Evolutionary conservation across 345 rosid species (phyloP).

Genomic region (Acer campestre): DNA sequence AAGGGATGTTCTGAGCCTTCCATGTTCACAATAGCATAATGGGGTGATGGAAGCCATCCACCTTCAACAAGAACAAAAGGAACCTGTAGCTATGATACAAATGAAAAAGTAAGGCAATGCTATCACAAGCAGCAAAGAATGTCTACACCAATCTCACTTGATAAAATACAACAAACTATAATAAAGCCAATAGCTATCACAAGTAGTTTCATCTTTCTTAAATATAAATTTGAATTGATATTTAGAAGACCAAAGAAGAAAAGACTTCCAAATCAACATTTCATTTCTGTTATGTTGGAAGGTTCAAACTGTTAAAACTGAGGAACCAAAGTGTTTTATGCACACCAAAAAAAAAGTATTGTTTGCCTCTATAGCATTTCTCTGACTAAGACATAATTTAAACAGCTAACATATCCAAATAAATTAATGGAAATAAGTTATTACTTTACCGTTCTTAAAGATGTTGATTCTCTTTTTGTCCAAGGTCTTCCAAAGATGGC

Average conservation of each 20-base stretch:
- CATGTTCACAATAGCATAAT: constrained; percentile 67
- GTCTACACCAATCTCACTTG: background rate
- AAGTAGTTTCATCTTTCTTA: no score
- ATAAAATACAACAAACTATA: no score
- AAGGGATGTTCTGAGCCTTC: constrained; percentile 74
- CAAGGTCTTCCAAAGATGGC: constrained; percentile 68
- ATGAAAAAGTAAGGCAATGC: background rate
- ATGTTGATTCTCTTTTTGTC: constrained; percentile 63
- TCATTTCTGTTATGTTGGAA: background rate
- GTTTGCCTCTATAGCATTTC: background rate
- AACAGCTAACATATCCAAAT: background rate
- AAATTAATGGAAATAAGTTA: background rate
- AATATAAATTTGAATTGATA: no score
- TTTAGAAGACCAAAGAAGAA: no score
- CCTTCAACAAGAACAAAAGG: constrained; percentile 79
- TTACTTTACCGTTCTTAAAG: constrained; percentile 57
- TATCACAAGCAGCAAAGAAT: constrained; percentile 13
- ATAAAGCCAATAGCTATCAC: no score
- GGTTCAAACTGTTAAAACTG: background rate
- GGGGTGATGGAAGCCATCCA: constrained; percentile 43
- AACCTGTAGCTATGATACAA: constrained; percentile 50
- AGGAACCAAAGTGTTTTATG: background rate
- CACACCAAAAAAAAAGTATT: background rate
- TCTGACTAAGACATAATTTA: background rate
- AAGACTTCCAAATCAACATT: background rate